These are phyloP conservation scores for Salvia splendens DNA, from an alignment of 257 asterid species.

Conservation along the genomic window DNA sequence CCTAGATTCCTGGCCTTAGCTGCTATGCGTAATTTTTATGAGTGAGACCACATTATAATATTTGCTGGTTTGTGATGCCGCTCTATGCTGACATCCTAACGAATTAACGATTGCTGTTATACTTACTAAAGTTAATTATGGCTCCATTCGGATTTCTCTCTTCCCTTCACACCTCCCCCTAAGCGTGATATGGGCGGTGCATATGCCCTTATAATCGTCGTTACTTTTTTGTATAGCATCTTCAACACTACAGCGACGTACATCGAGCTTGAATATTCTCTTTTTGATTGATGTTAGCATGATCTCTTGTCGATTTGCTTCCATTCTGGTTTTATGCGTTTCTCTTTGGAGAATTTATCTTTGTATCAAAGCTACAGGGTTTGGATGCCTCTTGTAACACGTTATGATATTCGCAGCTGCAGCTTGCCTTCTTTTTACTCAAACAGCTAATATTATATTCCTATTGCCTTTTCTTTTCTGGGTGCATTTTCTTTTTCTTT, in stretches of 20 bases:
- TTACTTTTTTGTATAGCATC: background rate
- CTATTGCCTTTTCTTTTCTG: background rate
- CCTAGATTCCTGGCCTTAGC: background rate
- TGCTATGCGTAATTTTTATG: background rate
- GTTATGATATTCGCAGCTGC: slow-evolving; percentile 23
- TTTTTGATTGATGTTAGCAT: slow-evolving; percentile 9
- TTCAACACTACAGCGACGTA: background rate
- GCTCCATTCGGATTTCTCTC: background rate
- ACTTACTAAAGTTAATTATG: background rate
- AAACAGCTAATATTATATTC: slow-evolving; percentile 19
- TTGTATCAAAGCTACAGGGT: background rate
- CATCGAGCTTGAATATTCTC: slow-evolving; percentile 5
- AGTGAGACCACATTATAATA: background rate
- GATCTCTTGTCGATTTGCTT: slow-evolving; percentile 13
- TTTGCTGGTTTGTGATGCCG: slow-evolving; percentile 13
- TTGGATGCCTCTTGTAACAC: slow-evolving; percentile 11
- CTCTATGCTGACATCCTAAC: background rate
- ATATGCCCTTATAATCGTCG: background rate
- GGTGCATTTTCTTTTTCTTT: background rate
- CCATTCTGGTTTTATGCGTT: background rate
- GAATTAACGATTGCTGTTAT: background rate
- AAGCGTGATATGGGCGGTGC: background rate
- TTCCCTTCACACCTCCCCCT: background rate
- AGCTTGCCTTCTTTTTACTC: slow-evolving; percentile 16
- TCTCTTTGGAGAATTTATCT: slow-evolving; percentile 21